Evolutionary conservation across 768 basidiomycete species (phyloP), one percentile per base, ranked within the genome.

Genomic region (Lyophyllum semitale): DNA sequence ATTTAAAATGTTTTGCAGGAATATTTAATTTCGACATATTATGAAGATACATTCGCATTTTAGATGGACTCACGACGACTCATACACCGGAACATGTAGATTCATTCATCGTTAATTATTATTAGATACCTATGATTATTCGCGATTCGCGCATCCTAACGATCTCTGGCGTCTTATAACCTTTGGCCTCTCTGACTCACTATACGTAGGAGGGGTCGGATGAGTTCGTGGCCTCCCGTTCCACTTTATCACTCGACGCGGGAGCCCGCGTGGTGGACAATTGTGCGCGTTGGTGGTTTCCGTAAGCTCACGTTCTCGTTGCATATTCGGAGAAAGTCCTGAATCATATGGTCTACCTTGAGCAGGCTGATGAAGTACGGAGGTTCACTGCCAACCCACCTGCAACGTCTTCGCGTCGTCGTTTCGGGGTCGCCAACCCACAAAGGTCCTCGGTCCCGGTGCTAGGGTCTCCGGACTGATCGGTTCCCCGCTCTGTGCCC

Each of bases 81-180:
- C 23, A 23, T 38, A 49, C n/a, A 26, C 44, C 44, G 20, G 33
- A 49, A 35, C 15, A 29, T 18, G 18, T 51, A 51, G 50, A 51
- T 22, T 41, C 26, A 51, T 30, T 30, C 37, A 37, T 32, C 26
- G 38, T 51, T 22, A 42, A 41, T 29, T 45, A 20, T 46, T 51
- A 29, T 46, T 42, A 40, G 33, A 50, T 8, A 3, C 43, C 7
- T 46, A 26, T 33, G 22, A 30, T 54, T 37, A 40, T 43, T 23
- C 26, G 27, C 5, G 33, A 18, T 32, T 37, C 8, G 53, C 42
- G 42, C 41, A 53, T 41, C 9, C 32, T n/a, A 56, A 37, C 3
- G 53, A 60, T 54, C 48, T 51, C 32, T 60, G 42, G 22, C 45
- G 51, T 35, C 59, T 52, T 17, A 57, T 49, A 4, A 29, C 20